These are phyloP conservation scores for Salvia splendens DNA, from an alignment of 257 asterid species.

Conservation along the genomic window DNA sequence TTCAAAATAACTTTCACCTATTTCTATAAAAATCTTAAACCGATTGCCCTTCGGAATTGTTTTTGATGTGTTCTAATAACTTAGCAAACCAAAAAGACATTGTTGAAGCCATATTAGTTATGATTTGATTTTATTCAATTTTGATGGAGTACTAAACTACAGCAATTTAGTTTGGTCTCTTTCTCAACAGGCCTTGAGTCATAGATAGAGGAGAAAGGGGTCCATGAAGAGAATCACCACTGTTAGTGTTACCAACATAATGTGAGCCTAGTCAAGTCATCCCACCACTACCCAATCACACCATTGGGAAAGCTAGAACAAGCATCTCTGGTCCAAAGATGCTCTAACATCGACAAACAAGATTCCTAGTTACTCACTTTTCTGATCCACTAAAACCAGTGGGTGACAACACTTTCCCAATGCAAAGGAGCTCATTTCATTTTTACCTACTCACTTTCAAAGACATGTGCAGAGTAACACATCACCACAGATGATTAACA, in stretches of 20 bases:
- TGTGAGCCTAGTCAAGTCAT: conserved; percentile 43
- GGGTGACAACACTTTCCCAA: conserved; percentile 3
- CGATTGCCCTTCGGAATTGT: too few species aligned
- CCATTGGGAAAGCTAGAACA: conserved; percentile 8
- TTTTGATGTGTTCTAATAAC: too few species aligned
- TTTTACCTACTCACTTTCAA: background rate
- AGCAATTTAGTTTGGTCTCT: too few species aligned
- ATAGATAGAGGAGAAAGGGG: conserved; percentile 20
- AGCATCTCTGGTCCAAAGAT: conserved; percentile 40
- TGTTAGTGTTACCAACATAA: conserved; percentile 46
- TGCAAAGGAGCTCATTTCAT: conserved; percentile 8
- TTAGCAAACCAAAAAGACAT: too few species aligned
- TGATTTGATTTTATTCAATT: too few species aligned
- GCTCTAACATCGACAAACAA: conserved; percentile 46
- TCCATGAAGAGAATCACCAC: conserved; percentile 49
- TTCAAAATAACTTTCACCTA: too few species aligned
- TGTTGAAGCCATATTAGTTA: too few species aligned
- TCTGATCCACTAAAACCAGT: conserved; percentile 31
- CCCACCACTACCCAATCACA: background rate
- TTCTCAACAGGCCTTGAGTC: too few species aligned
- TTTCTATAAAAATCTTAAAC: too few species aligned
- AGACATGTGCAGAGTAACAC: background rate
- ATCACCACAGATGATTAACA: background rate
- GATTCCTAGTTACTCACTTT: conserved; percentile 59
- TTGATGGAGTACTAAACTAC: too few species aligned